Evolutionary conservation across 495 filamentous ascomycete genomes (phyloP).

Genomic region (Choiromyces venosus): DNA sequence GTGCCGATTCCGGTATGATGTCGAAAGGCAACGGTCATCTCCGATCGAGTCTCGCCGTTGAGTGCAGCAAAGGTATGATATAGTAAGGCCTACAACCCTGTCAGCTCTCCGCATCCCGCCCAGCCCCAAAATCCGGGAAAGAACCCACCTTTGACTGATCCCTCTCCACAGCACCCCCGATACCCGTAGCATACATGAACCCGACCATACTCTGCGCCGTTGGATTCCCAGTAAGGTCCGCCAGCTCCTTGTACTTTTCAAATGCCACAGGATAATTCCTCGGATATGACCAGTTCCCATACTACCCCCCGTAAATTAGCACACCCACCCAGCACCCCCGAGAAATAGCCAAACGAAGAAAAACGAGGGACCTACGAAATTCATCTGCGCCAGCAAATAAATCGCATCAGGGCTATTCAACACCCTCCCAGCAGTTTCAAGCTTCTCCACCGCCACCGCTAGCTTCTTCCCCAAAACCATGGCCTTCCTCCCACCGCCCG

Average conservation of each 20-base stretch:
- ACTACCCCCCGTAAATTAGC: conserved; percentile 41
- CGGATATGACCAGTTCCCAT: conserved; percentile 88
- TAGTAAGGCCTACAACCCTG: conserved; percentile 55
- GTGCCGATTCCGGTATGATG: conserved; percentile 81
- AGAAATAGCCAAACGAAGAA: not conserved
- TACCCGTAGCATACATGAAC: conserved; percentile 90
- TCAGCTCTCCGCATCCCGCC: conserved; percentile 11
- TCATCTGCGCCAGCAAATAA: conserved; percentile 86
- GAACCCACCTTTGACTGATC: conserved; percentile 70
- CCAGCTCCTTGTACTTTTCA: conserved; percentile 70
- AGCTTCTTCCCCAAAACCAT: conserved; percentile 34
- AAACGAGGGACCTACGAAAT: conserved; percentile 52
- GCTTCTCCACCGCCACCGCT: conserved; percentile 58
- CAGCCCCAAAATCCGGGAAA: not conserved
- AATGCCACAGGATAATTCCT: conserved; percentile 78
- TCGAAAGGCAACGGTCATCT: conserved; percentile 91
- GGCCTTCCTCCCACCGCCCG: conserved; percentile 19
- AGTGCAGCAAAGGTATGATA: conserved; percentile 94
- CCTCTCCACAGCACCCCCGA: conserved; percentile 72
- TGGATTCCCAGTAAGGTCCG: conserved; percentile 71
- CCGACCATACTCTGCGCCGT: conserved; percentile 94
- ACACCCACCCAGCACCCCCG: conserved; percentile 6
- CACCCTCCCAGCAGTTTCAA: conserved; percentile 67
- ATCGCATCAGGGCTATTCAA: conserved; percentile 84
- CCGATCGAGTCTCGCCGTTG: conserved; percentile 71